A percentile compares a stretch with the other conserved stretches of the same genome.
phyloP scores from a whole-genome alignment of 331 rosid genomes.

The Erythrophleum ivorense region DNA sequence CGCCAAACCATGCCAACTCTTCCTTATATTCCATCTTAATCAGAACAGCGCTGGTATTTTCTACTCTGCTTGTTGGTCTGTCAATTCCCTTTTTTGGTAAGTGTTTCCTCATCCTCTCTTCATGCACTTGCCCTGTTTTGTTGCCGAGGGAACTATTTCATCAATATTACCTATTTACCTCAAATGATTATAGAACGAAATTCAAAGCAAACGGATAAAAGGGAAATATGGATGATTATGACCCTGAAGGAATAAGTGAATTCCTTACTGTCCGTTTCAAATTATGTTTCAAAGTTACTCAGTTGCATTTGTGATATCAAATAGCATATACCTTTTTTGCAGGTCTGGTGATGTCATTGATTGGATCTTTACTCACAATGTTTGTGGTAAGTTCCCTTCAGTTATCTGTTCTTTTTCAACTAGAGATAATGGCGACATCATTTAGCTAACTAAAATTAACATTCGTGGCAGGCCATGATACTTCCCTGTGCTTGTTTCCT shows the following conservation, averaged over 20 bases:
- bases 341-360: slow-evolving; percentile 85
- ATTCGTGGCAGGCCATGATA: slow-evolving; percentile 69
- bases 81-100: slow-evolving; percentile 84
- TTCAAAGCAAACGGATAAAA: too few relatives aligned
- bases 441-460: slow-evolving; percentile 13
- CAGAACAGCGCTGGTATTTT: slow-evolving; percentile 75
- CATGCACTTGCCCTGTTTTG: background rate
- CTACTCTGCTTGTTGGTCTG: slow-evolving; percentile 81
- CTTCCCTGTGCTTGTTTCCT: slow-evolving; percentile 90
- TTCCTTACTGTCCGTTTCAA: slow-evolving; percentile 1
- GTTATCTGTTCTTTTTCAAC: slow-evolving; percentile 18
- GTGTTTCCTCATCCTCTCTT: slow-evolving; percentile 29
- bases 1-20: slow-evolving; percentile 56
- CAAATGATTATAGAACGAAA: background rate
- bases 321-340: slow-evolving; percentile 27
- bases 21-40: slow-evolving; percentile 55
- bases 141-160: background rate
- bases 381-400: slow-evolving; percentile 71
- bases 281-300: background rate
- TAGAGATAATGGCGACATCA: background rate
- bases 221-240: background rate
- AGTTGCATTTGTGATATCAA: slow-evolving; percentile 27
- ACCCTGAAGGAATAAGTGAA: background rate
- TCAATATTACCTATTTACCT: background rate
- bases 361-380: slow-evolving; percentile 91